Conservation (phyloP, 345 rosid species). For the Linum usitatissimum region DNA sequence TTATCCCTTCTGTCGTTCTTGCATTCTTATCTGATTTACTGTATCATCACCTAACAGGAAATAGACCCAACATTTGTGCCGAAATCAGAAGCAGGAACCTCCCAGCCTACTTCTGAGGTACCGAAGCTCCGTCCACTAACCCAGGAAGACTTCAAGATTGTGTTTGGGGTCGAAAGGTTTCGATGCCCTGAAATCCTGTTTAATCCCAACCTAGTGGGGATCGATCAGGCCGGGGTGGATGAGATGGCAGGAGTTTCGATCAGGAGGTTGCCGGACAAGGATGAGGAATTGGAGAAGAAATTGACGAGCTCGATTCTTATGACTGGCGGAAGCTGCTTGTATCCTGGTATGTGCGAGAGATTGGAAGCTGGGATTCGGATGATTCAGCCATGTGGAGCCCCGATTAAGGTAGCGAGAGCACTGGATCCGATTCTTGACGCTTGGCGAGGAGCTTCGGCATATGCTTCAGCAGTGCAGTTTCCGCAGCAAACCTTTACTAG, state of each 20-base stretch:
- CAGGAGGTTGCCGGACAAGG: slow-evolving; percentile 42
- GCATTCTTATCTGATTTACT: background rate
- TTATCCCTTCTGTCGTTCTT: background rate
- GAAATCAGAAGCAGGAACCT: slow-evolving; percentile 37
- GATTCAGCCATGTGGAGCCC: slow-evolving; percentile 74
- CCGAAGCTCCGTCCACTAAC: slow-evolving; percentile 52
- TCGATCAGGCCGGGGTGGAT: slow-evolving; percentile 77
- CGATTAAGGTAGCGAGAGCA: slow-evolving; percentile 55
- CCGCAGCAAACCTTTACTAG: slow-evolving; percentile 50
- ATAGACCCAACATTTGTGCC: slow-evolving; percentile 72
- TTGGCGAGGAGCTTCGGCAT: slow-evolving; percentile 87
- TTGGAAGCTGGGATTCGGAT: slow-evolving; percentile 68
- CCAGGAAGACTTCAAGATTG: slow-evolving; percentile 80
- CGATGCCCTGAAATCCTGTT: slow-evolving; percentile 80
- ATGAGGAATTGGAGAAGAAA: slow-evolving; percentile 40
- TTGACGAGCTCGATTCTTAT: slow-evolving; percentile 61
- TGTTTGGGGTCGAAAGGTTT: slow-evolving; percentile 73
- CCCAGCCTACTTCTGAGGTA: slow-evolving; percentile 48
- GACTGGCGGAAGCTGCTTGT: slow-evolving; percentile 70
- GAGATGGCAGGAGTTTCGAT: slow-evolving; percentile 77
- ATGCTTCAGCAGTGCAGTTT: slow-evolving; percentile 49
- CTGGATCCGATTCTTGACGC: slow-evolving; percentile 81
- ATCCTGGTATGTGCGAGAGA: slow-evolving; percentile 58
- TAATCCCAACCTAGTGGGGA: slow-evolving; percentile 69
- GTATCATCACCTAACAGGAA: slow-evolving; percentile 32